Base-by-base conservation (phyloP, 768 basidiomycete species). In the Boletus fagicola region DNA sequence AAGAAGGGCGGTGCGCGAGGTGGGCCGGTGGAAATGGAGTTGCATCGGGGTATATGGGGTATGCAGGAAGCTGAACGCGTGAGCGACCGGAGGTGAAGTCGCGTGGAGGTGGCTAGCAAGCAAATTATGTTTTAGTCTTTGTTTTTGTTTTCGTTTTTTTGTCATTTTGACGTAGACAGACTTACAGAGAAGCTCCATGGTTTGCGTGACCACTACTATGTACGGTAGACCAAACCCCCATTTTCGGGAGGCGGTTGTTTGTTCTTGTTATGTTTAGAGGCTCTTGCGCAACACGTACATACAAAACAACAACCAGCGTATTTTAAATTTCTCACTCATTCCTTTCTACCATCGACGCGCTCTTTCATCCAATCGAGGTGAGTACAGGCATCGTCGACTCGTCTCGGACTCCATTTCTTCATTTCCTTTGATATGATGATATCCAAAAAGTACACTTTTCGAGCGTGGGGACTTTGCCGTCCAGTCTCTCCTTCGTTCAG, bases 401-500 rank as follows among this genome's bases (percentile, higher is more conserved):
- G n/a, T 43, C 13, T 2, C 20, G 28, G 8, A 30, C 30, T 40
- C 5, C 26, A 11, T 30, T 31, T 13, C 28, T 48, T 22, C 12
- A 26, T 24, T 18, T 15, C 24, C 5, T 22, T 26, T 55, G 54
- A 42, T 24, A 62, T 73, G 71, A 72, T 73, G 72, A 72, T 70
- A 72, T 20, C 49, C 57, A 26, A 51, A 69, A 55, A 51, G n/a
- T 51, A 63, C 67, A 68, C 61, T 72, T 57, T 56, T 57, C 60
- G 72, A 72, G 72, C 61, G 62, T 44, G 63, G 71, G 71, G 71
- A 73, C 67, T 54, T 58, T 16, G 53, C 57, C 38, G 62, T 72
- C 71, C 70, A 72, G 72, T 65, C 72, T 63, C 70, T 68, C 56
- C 68, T 58, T 72, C 68, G 63, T 70, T 62, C 67, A 73, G 71